These are phyloP conservation scores for Cordyceps javanica DNA, from an alignment of 2,329 filamentous ascomycete species.

Conservation along the genomic window DNA sequence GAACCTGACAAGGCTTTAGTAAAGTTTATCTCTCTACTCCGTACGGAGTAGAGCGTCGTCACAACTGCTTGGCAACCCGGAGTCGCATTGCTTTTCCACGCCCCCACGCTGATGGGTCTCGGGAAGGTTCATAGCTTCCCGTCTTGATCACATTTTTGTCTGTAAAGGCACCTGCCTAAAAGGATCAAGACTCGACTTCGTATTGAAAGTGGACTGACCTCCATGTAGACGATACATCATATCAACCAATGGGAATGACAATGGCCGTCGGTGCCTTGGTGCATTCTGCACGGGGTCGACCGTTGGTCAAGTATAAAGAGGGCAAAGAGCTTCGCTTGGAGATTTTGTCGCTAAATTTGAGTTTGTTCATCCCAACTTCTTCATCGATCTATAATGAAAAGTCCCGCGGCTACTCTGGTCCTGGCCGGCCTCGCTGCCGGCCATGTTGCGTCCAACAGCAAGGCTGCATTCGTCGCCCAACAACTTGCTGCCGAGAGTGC, in stretches of 20 bases:
- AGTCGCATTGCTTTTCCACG: neutral
- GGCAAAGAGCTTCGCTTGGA: neutral
- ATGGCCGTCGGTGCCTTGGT: neutral
- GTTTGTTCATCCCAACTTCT: neutral
- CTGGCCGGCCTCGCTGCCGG: slow-evolving; percentile 1
- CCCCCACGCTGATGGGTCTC: neutral
- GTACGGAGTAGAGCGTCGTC: neutral
- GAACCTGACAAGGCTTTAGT: neutral
- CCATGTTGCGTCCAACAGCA: neutral
- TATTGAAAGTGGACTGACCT: neutral
- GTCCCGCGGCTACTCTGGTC: neutral
- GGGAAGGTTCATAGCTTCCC: neutral
- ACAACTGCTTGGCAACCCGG: neutral
- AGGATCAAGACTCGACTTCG: neutral
- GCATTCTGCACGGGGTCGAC: neutral
- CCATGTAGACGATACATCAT: neutral
- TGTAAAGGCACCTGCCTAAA: neutral
- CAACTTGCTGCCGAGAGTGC: slow-evolving; percentile 2
- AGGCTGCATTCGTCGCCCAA: neutral
- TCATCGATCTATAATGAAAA: neutral
- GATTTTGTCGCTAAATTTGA: neutral
- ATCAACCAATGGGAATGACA: neutral
- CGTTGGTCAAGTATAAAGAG: neutral
- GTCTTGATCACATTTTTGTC: neutral
- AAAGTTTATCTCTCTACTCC: neutral